Evolutionary conservation across 495 filamentous ascomycete genomes (phyloP), one percentile per base, ranked within the genome.

Genomic region (Aspergillus taichungensis): DNA sequence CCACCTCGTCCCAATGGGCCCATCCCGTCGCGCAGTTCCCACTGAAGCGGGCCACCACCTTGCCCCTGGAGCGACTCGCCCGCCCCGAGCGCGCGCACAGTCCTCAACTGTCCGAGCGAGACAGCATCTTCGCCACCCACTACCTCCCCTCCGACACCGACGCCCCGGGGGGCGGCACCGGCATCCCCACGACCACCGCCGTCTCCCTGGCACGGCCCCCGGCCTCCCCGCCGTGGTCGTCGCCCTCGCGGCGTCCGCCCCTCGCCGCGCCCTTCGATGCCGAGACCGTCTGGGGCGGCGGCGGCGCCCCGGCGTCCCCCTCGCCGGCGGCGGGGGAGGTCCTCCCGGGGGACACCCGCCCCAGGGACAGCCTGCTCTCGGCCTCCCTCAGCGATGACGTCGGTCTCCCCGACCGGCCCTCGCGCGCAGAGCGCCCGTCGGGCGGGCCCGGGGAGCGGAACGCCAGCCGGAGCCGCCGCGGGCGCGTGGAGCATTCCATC

Each of bases 401-500:
- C 42, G 41, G 51, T 43, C 37, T 46, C 51, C 28, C 51, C 38
- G 32, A 24, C 18, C 18, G 18, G 18, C 18, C 18, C 4, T 24
- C 18, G 18, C 18, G 18, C 1, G 18, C 18, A 4, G 18, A 24
- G 18, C 18, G 18, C 18, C 18, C 18, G 18, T 24, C 18, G 2
- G 18, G 18, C n/a, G 18, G 18, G 2, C 18, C 18, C 18, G 18
- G 18, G 18, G 67, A 71, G 29, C 59, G 66, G 28, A 70, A 62
- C 36, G 54, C 74, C 28, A 74, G 66, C 51, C 62, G 67, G 42
- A 59, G 68, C 46, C 66, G 69, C 13, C 61, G 68, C 36, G 61
- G 66, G 10, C 67, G 69, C 14, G 84, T 94, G 10, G 89, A 94
- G 47, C 85, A 84, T 61, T 85, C 84, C 13, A 90, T 95, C 52